Evolutionary conservation across 805 yeast species (phyloP).

Genomic region (Wickerhamiella musiphila): DNA sequence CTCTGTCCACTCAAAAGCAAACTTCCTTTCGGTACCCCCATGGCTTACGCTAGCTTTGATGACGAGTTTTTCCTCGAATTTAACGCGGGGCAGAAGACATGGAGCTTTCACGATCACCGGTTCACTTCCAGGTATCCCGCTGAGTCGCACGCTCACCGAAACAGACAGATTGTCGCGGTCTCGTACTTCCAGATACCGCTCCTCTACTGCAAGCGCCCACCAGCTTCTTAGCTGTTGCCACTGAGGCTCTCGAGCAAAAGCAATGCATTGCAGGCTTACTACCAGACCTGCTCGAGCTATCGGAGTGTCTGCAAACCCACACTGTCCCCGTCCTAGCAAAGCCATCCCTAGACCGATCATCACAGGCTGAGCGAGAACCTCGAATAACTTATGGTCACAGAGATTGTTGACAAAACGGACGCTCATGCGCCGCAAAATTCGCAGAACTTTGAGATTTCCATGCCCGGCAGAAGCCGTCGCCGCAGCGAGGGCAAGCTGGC

Average conservation of each 20-base stretch:
- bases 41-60: too few species aligned
- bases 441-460: constrained; percentile 66
- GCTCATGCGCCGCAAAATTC: constrained; percentile 55
- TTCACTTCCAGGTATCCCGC: constrained; percentile 24
- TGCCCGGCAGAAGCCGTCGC: constrained; percentile 78
- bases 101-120: constrained; percentile 37
- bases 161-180: constrained; percentile 46
- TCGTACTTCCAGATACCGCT: constrained; percentile 61
- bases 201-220: constrained; percentile 75
- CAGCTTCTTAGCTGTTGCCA: constrained; percentile 78
- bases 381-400: too few species aligned
- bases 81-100: constrained; percentile 45
- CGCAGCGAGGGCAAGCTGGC: constrained; percentile 36
- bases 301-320: constrained; percentile 47
- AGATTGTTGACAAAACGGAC: constrained; percentile 26
- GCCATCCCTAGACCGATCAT: constrained; percentile 76
- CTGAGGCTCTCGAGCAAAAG: constrained; percentile 24
- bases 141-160: constrained; percentile 28
- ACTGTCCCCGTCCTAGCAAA: constrained; percentile 86
- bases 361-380: too few species aligned
- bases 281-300: constrained; percentile 53
- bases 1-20: too few species aligned
- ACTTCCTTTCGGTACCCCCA: too few species aligned
- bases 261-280: constrained; percentile 58
- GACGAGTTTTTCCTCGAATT: constrained; percentile 30